Evolutionary conservation across 768 basidiomycete genomes (phyloP).

Genomic region (Russula sp.): DNA sequence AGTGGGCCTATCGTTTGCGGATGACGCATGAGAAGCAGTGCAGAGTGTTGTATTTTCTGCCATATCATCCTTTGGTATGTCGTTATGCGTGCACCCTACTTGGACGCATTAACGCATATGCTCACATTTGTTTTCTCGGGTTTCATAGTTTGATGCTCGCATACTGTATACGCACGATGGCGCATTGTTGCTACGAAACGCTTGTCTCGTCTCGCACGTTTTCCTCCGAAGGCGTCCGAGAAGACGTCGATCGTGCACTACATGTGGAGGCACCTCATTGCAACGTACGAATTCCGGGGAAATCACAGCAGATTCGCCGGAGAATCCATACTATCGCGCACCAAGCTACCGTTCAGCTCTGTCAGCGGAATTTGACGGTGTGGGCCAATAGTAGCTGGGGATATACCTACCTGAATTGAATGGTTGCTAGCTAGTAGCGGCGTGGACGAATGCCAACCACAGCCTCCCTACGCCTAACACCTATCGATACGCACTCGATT

Average conservation of each 20-base stretch:
- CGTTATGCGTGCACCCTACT: neutral
- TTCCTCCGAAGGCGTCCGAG: neutral
- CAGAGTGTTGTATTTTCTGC: neutral
- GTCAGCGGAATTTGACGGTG: no score
- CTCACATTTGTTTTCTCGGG: neutral
- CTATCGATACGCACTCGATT: no score
- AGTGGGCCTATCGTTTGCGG: constrained; percentile 55
- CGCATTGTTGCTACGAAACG: neutral
- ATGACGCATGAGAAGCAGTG: constrained; percentile 43
- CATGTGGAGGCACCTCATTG: no score
- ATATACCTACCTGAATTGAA: no score
- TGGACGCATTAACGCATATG: neutral
- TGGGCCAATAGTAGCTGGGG: no score
- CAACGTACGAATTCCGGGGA: neutral
- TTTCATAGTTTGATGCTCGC: neutral
- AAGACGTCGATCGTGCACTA: no score
- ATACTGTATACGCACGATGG: neutral
- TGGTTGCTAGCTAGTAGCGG: no score
- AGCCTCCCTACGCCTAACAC: no score
- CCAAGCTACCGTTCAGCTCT: no score
- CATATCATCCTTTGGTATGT: neutral
- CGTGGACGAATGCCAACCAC: no score
- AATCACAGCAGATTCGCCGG: neutral
- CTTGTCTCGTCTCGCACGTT: neutral
- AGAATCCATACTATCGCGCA: neutral